These are phyloP conservation scores for Hanseniaspora pseudoguilliermondii DNA, from an alignment of 805 yeast species.

Conservation along the genomic window DNA sequence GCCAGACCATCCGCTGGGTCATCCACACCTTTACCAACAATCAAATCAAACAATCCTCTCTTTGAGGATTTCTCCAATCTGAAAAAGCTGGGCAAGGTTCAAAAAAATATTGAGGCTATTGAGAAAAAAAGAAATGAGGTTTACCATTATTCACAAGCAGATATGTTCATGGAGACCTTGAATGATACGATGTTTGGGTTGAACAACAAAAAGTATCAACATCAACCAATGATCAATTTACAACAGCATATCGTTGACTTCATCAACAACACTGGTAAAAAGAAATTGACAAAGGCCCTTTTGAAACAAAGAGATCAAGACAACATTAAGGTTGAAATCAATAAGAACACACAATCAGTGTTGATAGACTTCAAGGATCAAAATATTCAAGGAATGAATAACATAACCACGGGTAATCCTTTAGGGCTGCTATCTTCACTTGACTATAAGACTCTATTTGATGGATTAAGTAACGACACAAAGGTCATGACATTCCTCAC, in stretches of 20 bases:
- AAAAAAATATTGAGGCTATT: constrained; percentile 25
- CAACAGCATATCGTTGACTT: constrained; percentile 22
- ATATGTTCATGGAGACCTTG: constrained; percentile 24
- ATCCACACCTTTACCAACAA: constrained; percentile 10
- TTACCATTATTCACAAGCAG: constrained; percentile 23
- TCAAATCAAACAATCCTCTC: constrained; percentile 20
- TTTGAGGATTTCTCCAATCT: constrained; percentile 25
- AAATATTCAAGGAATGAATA: constrained; percentile 7
- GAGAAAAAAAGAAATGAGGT: constrained; percentile 27
- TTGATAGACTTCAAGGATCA: constrained; percentile 7
- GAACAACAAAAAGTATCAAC: constrained; percentile 22
- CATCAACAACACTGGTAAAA: constrained; percentile 27
- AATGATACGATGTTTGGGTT: constrained; percentile 24
- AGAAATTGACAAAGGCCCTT: constrained; percentile 23
- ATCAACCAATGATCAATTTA: constrained; percentile 18
- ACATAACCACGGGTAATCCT: constrained; percentile 11
- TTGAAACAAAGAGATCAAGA: constrained; percentile 27
- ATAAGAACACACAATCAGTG: neutral
- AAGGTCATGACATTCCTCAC: constrained; percentile 2
- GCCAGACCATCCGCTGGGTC: constrained; percentile 9
- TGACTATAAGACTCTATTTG: constrained; percentile 5
- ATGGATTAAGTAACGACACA: constrained; percentile 2
- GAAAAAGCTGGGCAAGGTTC: constrained; percentile 21
- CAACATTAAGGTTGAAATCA: constrained; percentile 2
- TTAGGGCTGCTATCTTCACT: neutral